Evolutionary conservation across 768 basidiomycete genomes (phyloP).

Genomic region (Mycena indigotica): DNA sequence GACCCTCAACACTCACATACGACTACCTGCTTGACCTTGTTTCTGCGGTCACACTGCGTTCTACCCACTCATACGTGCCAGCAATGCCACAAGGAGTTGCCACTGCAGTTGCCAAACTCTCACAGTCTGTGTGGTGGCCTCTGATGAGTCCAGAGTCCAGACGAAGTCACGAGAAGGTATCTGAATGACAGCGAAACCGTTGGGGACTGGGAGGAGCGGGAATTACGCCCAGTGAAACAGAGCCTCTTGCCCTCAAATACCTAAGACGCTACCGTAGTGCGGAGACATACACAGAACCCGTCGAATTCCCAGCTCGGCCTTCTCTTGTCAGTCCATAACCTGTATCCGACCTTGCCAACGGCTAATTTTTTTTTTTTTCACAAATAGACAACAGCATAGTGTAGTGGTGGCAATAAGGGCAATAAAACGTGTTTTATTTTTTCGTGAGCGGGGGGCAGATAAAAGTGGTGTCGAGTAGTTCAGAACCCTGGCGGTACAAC

Average conservation of each 20-base stretch:
- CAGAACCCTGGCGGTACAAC: conserved; percentile 76
- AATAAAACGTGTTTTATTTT: conserved; percentile 4
- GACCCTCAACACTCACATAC: conserved; percentile 83
- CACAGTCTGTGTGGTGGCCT: conserved; percentile 89
- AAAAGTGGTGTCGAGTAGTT: not conserved
- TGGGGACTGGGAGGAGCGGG: conserved; percentile 85
- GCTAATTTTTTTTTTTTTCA: too few species aligned
- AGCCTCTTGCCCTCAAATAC: conserved; percentile 85
- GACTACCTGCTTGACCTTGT: conserved; percentile 81
- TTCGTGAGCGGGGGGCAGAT: not conserved
- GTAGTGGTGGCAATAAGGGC: too few species aligned
- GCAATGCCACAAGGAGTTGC: conserved; percentile 77
- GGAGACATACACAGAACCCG: conserved; percentile 52
- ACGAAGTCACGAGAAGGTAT: conserved; percentile 87
- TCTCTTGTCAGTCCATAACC: conserved; percentile 15
- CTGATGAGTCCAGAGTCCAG: conserved; percentile 82
- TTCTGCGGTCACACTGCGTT: conserved; percentile 75
- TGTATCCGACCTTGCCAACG: not conserved
- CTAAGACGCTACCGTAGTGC: conserved; percentile 86
- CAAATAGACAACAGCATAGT: conserved; percentile 6
- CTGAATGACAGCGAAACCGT: conserved; percentile 75
- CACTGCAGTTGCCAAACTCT: conserved; percentile 57
- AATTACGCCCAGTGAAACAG: conserved; percentile 80
- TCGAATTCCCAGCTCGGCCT: conserved; percentile 20
- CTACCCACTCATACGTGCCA: conserved; percentile 65